These are phyloP conservation scores for Coemansia sp. DNA, from an alignment of 192 early-diverging fungal species.

Conservation along the genomic window DNA sequence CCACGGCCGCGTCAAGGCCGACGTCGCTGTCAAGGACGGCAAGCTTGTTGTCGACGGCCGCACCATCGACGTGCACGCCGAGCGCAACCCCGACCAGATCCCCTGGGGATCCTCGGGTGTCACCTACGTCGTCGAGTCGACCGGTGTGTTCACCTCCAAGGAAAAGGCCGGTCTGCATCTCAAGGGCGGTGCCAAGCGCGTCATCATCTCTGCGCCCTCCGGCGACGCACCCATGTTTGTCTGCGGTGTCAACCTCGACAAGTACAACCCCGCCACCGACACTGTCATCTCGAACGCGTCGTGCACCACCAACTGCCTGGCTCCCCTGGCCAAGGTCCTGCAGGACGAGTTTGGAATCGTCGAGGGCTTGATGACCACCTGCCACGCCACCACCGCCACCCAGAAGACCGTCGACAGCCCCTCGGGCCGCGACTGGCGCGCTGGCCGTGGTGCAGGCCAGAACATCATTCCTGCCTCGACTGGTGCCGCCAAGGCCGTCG, in stretches of 20 bases:
- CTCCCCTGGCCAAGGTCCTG: constrained; percentile 96
- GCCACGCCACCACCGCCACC: constrained; percentile 97
- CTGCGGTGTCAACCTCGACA: constrained; percentile 93
- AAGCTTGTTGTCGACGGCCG: constrained; percentile 90
- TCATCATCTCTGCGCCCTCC: constrained; percentile 97
- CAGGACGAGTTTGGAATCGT: constrained; percentile 94
- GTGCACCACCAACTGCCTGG: constrained; percentile 99
- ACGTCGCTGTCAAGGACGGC: constrained; percentile 76
- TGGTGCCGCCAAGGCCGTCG: constrained; percentile 99
- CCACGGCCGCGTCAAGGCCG: constrained; percentile 92
- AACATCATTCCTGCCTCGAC: constrained; percentile 99
- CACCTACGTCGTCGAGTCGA: constrained; percentile 97
- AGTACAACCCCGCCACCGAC: constrained; percentile 79
- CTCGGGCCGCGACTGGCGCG: constrained; percentile 96
- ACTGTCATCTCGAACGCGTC: constrained; percentile 97
- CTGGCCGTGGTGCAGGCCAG: constrained; percentile 92
- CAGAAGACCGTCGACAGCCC: constrained; percentile 99
- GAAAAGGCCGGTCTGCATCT: constrained; percentile 87
- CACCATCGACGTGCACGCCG: constrained; percentile 71
- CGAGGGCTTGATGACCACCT: constrained; percentile 98
- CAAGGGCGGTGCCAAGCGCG: constrained; percentile 96
- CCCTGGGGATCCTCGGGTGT: constrained; percentile 83
- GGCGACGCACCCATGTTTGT: constrained; percentile 98
- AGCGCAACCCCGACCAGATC: constrained; percentile 83
- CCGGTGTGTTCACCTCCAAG: constrained; percentile 94